Evolutionary conservation across 345 rosid genomes (phyloP).

Genomic region (Populus davidiana): DNA sequence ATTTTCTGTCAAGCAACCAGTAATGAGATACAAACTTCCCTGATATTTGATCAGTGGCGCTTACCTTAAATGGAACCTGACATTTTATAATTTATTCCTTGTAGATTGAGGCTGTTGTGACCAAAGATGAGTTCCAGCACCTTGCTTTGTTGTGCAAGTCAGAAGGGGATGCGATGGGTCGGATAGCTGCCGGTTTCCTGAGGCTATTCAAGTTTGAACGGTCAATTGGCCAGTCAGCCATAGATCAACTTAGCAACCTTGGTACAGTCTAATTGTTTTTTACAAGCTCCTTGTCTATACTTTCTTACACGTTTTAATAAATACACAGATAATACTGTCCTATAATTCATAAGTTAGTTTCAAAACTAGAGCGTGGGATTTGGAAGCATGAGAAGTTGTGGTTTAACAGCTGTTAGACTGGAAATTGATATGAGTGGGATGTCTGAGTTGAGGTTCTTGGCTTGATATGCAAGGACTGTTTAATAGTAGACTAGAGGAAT

Average conservation of each 20-base stretch:
- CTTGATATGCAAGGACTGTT: not conserved
- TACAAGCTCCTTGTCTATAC: not conserved
- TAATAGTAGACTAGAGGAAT: too few species aligned
- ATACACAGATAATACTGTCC: too few species aligned
- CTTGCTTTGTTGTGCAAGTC: constrained; percentile 75
- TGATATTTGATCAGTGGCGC: constrained; percentile 13
- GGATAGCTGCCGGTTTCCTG: constrained; percentile 81
- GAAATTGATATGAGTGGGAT: not conserved
- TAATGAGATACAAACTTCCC: constrained; percentile 34
- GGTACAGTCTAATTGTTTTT: constrained; percentile 42
- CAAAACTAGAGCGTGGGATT: too few species aligned
- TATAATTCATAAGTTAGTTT: too few species aligned
- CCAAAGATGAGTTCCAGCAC: constrained; percentile 85
- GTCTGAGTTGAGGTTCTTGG: not conserved
- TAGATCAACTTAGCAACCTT: constrained; percentile 87
- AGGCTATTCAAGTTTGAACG: constrained; percentile 79
- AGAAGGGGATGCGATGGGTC: constrained; percentile 90
- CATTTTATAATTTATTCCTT: constrained; percentile 7
- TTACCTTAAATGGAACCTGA: not conserved
- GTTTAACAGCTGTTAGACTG: not conserved
- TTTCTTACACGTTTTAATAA: not conserved
- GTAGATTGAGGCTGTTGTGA: constrained; percentile 85
- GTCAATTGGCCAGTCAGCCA: constrained; percentile 71
- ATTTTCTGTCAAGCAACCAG: constrained; percentile 91
- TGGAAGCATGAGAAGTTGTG: not conserved